phyloP scores from a whole-genome alignment of 352 stramenopile genomes.

The Pythium apleroticum region DNA sequence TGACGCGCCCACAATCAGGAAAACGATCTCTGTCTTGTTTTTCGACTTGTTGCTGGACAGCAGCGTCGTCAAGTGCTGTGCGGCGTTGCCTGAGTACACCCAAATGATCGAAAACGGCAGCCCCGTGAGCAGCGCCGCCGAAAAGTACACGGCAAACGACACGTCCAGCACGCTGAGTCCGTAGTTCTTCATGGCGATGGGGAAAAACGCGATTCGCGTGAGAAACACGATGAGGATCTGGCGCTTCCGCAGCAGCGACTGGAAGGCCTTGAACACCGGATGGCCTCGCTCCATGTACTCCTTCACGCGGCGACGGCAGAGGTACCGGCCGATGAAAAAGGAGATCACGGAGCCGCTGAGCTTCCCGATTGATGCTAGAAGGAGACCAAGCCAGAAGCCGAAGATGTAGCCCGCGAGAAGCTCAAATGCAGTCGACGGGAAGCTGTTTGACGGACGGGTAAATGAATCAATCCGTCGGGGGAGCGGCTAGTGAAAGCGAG shows the following conservation, averaged over 20 bases:
- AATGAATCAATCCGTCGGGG: conserved; percentile 1
- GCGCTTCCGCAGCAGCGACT: conserved; percentile 52
- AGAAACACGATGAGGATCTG: conserved; percentile 81
- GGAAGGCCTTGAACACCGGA: conserved; percentile 66
- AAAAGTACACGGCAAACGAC: conserved; percentile 60
- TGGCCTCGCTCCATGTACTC: conserved; percentile 74
- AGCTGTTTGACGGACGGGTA: conserved; percentile 28
- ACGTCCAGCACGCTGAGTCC: conserved; percentile 81
- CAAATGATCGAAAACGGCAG: conserved; percentile 75
- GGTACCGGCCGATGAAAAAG: conserved; percentile 68
- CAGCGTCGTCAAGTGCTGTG: conserved; percentile 56
- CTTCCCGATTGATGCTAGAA: conserved; percentile 66
- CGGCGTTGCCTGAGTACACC: conserved; percentile 72
- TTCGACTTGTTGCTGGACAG: conserved; percentile 39
- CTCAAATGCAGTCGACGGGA: conserved; percentile 79
- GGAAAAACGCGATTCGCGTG: conserved; percentile 78
- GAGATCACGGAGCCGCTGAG: conserved; percentile 64
- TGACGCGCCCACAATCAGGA: conserved; percentile 53
- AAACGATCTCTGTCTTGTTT: conserved; percentile 48
- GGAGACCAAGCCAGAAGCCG: conserved; percentile 65
- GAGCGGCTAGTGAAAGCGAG: background rate
- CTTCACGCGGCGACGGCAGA: conserved; percentile 59
- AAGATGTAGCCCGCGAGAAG: conserved; percentile 78
- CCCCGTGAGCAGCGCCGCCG: conserved; percentile 63
- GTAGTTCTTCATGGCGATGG: conserved; percentile 87